Evolutionary conservation across 129 eudicot species (phyloP).

Genomic region (Tanacetum coccineum): DNA sequence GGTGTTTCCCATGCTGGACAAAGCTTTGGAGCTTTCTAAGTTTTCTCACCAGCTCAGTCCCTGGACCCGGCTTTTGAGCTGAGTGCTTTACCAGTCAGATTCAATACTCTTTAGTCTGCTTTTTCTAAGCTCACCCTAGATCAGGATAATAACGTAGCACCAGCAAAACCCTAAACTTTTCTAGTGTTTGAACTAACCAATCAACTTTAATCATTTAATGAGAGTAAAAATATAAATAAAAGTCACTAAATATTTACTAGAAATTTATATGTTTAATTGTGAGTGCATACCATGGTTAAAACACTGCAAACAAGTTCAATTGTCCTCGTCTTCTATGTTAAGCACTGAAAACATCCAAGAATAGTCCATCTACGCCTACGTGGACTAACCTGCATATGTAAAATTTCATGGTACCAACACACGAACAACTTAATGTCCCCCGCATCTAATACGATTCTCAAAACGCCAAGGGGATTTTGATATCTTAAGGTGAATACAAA

Average conservation of each 20-base stretch:
- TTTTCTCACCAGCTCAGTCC: neutral
- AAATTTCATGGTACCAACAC: neutral
- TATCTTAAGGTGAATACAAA: slow-evolving; percentile 18
- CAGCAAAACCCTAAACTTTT: too few species aligned
- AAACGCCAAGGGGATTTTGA: slow-evolving; percentile 1
- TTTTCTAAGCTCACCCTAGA: slow-evolving; percentile 24
- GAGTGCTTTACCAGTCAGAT: slow-evolving; percentile 34
- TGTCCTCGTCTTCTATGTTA: slow-evolving; percentile 12
- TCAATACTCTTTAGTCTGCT: slow-evolving; percentile 22
- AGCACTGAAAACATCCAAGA: slow-evolving; percentile 15
- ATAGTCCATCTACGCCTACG: slow-evolving; percentile 1
- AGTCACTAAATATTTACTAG: too few species aligned
- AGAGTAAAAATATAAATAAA: too few species aligned
- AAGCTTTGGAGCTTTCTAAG: slow-evolving; percentile 14
- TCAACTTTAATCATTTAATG: too few species aligned
- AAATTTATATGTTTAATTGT: too few species aligned
- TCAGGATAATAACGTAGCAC: slow-evolving; percentile 7
- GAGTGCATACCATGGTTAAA: too few species aligned
- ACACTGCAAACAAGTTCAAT: neutral
- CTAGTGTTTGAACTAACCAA: too few species aligned
- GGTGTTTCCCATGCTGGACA: slow-evolving; percentile 22
- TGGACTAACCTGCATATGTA: slow-evolving; percentile 13
- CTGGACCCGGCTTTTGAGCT: slow-evolving; percentile 12
- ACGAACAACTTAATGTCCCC: neutral
- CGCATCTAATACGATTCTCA: slow-evolving; percentile 1